Percentiles rank a stretch among this genome's conserved stretches.
Conservation (phyloP, 1,284 basidiomycete genomes). For the Dichomitus squalens region DNA sequence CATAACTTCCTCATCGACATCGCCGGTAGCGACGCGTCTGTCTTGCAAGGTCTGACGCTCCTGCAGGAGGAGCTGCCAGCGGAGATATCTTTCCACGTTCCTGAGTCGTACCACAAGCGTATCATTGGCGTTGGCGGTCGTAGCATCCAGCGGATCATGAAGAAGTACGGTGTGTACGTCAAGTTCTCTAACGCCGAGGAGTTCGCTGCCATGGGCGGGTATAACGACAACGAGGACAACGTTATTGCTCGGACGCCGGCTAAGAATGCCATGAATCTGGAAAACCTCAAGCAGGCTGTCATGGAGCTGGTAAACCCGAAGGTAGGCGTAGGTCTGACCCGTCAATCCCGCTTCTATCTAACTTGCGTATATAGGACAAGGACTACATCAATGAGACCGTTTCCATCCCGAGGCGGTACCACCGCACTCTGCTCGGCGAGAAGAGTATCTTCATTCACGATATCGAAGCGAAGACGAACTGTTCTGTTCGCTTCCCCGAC, state of each 20-base stretch:
- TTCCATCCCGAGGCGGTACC: constrained; percentile 91
- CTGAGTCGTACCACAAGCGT: constrained; percentile 97
- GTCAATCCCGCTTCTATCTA: constrained; percentile 4
- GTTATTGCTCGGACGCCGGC: constrained; percentile 96
- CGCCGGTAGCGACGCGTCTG: constrained; percentile 79
- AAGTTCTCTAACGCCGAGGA: constrained; percentile 99
- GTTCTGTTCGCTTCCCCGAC: constrained; percentile 92
- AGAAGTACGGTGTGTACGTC: constrained; percentile 98
- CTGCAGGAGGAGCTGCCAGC: constrained; percentile 97
- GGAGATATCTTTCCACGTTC: constrained; percentile 99
- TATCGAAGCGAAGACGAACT: constrained; percentile 96
- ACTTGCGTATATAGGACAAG: constrained; percentile 70
- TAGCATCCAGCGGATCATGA: constrained; percentile 99
- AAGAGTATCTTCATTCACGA: constrained; percentile 97
- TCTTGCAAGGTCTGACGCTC: constrained; percentile 86
- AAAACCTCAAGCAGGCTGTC: constrained; percentile 94
- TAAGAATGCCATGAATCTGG: constrained; percentile 95
- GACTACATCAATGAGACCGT: constrained; percentile 95
- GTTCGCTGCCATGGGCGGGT: constrained; percentile 92
- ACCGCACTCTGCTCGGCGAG: constrained; percentile 93
- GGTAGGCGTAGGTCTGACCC: constrained; percentile 44
- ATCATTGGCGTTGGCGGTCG: constrained; percentile 99
- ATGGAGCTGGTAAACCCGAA: constrained; percentile 98
- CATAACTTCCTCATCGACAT: constrained; percentile 99
- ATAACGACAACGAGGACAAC: constrained; percentile 98